Evolutionary conservation across 768 basidiomycete genomes (phyloP), one percentile per base, ranked within the genome.

Genomic region (Lyophyllum shimeji): DNA sequence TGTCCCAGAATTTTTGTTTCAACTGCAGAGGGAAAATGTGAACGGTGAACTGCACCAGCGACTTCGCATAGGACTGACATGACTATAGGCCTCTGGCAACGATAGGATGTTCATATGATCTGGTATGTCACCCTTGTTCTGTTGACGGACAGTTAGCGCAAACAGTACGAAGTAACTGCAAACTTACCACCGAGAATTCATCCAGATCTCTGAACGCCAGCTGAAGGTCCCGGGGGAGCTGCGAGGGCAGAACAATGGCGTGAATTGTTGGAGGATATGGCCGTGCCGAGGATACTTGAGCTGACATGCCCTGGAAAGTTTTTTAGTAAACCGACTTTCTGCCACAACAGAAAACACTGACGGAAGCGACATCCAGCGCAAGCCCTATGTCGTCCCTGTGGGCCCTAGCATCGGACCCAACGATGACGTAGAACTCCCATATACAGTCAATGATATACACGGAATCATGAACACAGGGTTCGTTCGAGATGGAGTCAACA

Each of bases 351-450:
- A 25, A 55, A 25, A 18, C 24, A 53, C 74, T 46, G 46, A 90
- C 91, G 70, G 71, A 76, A 2, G 85, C 85, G 33, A 81, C 65
- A 46, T 76, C 67, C 7, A 93, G 65, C 2, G 84, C 91, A 23
- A 89, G 71, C 44, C 74, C 76, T 51, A 93, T 91, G 46, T 84
- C 79, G 46, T 68, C 66, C 52, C 85, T 78, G 31, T 80, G 74
- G 27, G 79, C 79, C 50, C 89, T 79, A n/a, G 87, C 89, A 20
- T 81, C 75, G 46, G 71, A 74, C 12, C 88, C 87, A 13, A 94
- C 84, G 25, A 93, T 54, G 17, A 93, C 80, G 62, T 90, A 93
- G 44, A 88, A 73, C 69, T 94, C 92, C 83, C 90, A 90, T 18
- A 84, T 72, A 63, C 88, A 92, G 65, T 93, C 86, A 34, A 90